These are phyloP conservation scores for Saururus chinensis DNA, from an alignment of 164 flowering plant genomes.

Conservation along the genomic window DNA sequence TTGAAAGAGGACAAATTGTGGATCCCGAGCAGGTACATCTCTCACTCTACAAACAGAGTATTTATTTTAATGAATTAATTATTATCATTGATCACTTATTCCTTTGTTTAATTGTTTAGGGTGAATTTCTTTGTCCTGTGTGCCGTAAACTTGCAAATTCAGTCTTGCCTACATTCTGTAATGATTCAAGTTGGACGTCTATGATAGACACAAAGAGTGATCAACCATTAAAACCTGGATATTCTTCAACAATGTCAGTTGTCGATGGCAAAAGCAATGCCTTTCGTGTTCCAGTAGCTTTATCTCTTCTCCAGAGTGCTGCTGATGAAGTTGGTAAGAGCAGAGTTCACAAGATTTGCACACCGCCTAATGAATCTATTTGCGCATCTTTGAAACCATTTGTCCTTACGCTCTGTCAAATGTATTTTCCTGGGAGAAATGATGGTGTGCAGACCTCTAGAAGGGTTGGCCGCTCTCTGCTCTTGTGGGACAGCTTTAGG, in stretches of 20 bases:
- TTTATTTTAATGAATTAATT: background rate
- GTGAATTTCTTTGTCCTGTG: slow-evolving; percentile 91
- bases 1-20: slow-evolving; percentile 84
- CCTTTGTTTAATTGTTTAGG: slow-evolving; percentile 25
- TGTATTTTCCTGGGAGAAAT: slow-evolving; percentile 52
- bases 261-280: slow-evolving; percentile 7
- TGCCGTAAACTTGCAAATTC: slow-evolving; percentile 89
- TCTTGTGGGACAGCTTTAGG: slow-evolving; percentile 85
- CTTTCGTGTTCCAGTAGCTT: slow-evolving; percentile 35
- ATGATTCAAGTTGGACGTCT: slow-evolving; percentile 16
- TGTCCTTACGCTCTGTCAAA: slow-evolving; percentile 31
- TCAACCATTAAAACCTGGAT: slow-evolving; percentile 11
- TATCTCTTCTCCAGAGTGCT: slow-evolving; percentile 48
- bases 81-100: background rate
- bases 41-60: background rate
- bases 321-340: slow-evolving; percentile 34
- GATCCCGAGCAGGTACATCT: slow-evolving; percentile 74
- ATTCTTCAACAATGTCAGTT: slow-evolving; percentile 12
- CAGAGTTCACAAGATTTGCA: slow-evolving; percentile 22
- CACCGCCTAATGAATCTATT: slow-evolving; percentile 19
- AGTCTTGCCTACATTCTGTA: slow-evolving; percentile 51
- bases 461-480: slow-evolving; percentile 40
- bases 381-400: slow-evolving; percentile 37
- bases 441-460: slow-evolving; percentile 30
- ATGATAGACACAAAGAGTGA: slow-evolving; percentile 5